Base-by-base conservation (phyloP, 345 rosid genomes). In the Carallia pectinifolia region DNA sequence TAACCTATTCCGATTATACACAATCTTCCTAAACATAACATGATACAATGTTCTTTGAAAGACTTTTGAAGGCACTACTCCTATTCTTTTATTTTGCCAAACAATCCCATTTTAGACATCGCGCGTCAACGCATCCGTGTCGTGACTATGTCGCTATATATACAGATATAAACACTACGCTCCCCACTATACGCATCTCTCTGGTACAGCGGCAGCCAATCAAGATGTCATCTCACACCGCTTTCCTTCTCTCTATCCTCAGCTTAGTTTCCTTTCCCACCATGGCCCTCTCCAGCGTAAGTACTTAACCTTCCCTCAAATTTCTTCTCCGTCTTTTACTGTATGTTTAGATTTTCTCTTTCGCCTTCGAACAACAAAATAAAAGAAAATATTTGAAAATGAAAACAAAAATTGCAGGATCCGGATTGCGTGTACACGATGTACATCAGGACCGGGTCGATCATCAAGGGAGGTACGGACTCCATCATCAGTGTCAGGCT, bases 381-480 rank as follows among this genome's bases (percentile, higher is more conserved):
- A n/a, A 12, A 38, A 38, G 7, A 6, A 23, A 23, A 23, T 23
- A 23, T 23, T 23, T 38, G 40, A 5, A 38, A 37, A 38, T 5
- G 8, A 40, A 40, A 1, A 9, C 8, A 40, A 8, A 40, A 13
- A 13, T 7, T 60, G 56, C 76, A 87, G 89, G 81, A 68, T 18
- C 83, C 74, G 9, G 89, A 89, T 55, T 95, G 72, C 50, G 72
- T 74, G 23, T 92, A 86, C 79, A 86, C 97, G 6, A 65, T 86
- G 29, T 94, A 78, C 78, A 7, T 92, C 2, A 68, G 97, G 67
- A 92, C 97, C 18, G 96, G 97, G 27, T 90, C 97, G 53, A 82
- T 85, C 78, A 18, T 88, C 67, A 92, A 92, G 78, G 97, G 85
- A 58, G 96, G 97, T 6, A 92, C 97, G 0, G 93, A 95, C 68